Base-by-base conservation (phyloP, 306 rosid genomes). In the Vigna hirtella region DNA sequence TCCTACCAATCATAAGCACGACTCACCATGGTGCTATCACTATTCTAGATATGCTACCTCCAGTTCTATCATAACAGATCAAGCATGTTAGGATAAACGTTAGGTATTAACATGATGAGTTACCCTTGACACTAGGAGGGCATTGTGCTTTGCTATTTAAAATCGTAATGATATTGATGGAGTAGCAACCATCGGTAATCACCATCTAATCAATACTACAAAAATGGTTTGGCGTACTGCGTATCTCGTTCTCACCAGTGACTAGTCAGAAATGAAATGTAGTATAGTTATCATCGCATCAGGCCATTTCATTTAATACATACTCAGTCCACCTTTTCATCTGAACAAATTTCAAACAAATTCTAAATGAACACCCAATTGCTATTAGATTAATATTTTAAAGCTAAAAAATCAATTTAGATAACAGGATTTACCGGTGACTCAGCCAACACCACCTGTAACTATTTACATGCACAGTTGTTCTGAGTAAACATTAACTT, bases 251-350 rank as follows among this genome's bases (percentile, higher is more conserved):
- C 15, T 63, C 67, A 61, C 26, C 0, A 64, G 30, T 17, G 7
- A 34, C 26, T 4, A 38, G 50, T 64, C 13, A n/a, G 50, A 64
- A 36, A 38, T 10, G 16, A 38, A 28, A 17, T 8, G n/a, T 64
- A 26, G 50, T 9, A 38, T 26, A 38, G 50, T 38, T 34, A 63
- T 36, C 50, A 34, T 63, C 70, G 40, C 49, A 36, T 36, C 24
- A 63, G 45, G 45, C 45, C 24, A 15, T 24, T 62, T 62, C 16
- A 30, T 7, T 32, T 32, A 15, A 32, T 38, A 32, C 67, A 30
- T 62, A 15, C 0, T 22, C 22, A 32, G 67, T 62, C 20, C 67
- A 62, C 20, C 67, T 62, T 62, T 62, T 32, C 67, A 62, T 32
- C 45, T 6, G 67, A 11, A 20, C 7, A 59, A 62, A 15, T 30